Percentiles rank a stretch among this genome's conserved stretches.
These are phyloP conservation scores for Fonsecaea monophora DNA, from an alignment of 2,329 filamentous ascomycete genomes.

Conservation along the genomic window DNA sequence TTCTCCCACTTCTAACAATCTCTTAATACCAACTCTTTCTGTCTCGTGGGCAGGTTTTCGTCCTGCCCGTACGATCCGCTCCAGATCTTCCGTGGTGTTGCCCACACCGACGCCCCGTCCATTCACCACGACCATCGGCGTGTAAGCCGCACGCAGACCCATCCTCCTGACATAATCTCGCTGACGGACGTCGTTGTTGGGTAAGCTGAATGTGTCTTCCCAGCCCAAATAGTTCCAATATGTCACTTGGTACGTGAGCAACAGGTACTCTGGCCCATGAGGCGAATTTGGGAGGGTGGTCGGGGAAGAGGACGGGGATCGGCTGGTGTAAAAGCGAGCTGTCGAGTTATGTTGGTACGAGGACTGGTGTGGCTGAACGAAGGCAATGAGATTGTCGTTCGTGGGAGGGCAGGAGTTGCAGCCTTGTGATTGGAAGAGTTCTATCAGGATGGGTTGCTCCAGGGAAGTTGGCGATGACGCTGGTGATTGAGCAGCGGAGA, in stretches of 20 bases:
- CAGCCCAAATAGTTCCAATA: slow-evolving; percentile 31
- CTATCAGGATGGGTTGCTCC: slow-evolving; percentile 19
- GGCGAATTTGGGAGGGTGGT: background rate
- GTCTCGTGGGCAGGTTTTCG: background rate
- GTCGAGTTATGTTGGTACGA: background rate
- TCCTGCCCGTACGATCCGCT: slow-evolving; percentile 8
- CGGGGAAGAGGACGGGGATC: background rate
- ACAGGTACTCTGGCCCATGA: slow-evolving; percentile 12
- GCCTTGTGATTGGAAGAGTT: slow-evolving; percentile 29
- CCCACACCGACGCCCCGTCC: slow-evolving; percentile 27
- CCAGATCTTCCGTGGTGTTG: slow-evolving; percentile 17
- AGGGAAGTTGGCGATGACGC: background rate
- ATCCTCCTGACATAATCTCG: slow-evolving; percentile 23
- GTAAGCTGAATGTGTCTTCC: slow-evolving; percentile 28
- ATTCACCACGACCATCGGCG: slow-evolving; percentile 30
- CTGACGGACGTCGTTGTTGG: slow-evolving; percentile 24
- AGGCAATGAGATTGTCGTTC: slow-evolving; percentile 23
- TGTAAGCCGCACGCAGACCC: slow-evolving; percentile 16
- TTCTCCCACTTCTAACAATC: background rate
- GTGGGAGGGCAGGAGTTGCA: slow-evolving; percentile 28
- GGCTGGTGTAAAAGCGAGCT: slow-evolving; percentile 2
- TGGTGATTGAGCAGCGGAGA: background rate
- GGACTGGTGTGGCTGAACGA: slow-evolving; percentile 2
- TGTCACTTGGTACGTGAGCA: slow-evolving; percentile 31
- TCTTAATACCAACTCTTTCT: background rate